These are phyloP conservation scores for Kregervanrija fluxuum DNA, from an alignment of 805 yeast genomes.

Conservation along the genomic window DNA sequence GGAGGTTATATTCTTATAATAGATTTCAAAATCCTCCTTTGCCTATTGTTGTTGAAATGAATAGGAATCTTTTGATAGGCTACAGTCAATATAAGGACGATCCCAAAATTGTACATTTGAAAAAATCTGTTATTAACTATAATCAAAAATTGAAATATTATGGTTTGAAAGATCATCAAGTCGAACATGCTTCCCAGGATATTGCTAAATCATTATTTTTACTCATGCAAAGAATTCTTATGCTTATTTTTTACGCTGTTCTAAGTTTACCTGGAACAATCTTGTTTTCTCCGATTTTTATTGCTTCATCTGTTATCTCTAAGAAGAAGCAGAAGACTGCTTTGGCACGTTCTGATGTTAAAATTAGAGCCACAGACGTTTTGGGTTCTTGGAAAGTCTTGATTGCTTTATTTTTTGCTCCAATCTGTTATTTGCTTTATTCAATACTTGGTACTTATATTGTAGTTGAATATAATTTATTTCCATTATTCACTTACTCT, in stretches of 20 bases:
- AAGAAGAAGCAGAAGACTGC: conserved; percentile 68
- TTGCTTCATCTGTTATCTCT: conserved; percentile 67
- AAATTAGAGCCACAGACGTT: conserved; percentile 85
- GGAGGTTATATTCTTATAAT: conserved; percentile 70
- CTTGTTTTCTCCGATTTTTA: conserved; percentile 82
- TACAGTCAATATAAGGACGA: conserved; percentile 69
- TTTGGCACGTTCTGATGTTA: conserved; percentile 77
- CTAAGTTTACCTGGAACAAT: conserved; percentile 82
- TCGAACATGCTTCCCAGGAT: conserved; percentile 46
- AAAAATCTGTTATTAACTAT: conserved; percentile 58
- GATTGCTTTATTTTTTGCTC: conserved; percentile 82
- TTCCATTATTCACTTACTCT: conserved; percentile 8
- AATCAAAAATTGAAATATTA: conserved; percentile 56
- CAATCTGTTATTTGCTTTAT: conserved; percentile 72
- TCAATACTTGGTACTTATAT: conserved; percentile 47
- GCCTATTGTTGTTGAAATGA: conserved; percentile 83
- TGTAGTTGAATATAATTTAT: conserved; percentile 12
- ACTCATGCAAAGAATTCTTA: conserved; percentile 48
- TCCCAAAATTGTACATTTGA: conserved; percentile 57
- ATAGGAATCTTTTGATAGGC: conserved; percentile 77
- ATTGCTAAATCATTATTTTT: conserved; percentile 43
- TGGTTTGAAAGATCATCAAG: conserved; percentile 68
- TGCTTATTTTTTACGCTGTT: conserved; percentile 45
- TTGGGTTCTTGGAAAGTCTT: conserved; percentile 94
- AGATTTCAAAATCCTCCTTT: conserved; percentile 48